A percentile compares a stretch with the other conserved stretches of the same genome.
phyloP scores from a whole-genome alignment of 208 protist species.

The Acanthamoeba lenticulata region DNA sequence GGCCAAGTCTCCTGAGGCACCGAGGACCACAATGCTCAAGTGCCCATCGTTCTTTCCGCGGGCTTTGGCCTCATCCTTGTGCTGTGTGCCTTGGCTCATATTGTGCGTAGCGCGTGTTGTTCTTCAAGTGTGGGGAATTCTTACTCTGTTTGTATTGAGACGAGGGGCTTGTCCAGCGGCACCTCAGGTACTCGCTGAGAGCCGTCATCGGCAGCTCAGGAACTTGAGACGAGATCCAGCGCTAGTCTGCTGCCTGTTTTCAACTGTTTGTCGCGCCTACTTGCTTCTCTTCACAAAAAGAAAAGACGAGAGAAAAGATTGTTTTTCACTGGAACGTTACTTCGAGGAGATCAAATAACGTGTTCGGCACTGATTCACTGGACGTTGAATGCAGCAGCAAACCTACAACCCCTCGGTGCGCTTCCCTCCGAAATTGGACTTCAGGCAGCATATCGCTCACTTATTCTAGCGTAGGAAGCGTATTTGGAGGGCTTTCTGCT shows the following conservation, averaged over 20 bases:
- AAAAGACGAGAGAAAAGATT: no score
- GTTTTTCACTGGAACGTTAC: no score
- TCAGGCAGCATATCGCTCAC: no score
- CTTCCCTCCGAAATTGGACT: no score
- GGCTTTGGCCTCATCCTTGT: background rate
- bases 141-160: background rate
- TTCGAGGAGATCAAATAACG: background rate
- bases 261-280: background rate
- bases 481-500: background rate
- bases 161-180: background rate
- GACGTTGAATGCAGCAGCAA: background rate
- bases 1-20: conserved; percentile 73
- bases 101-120: background rate
- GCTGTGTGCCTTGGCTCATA: background rate
- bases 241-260: background rate
- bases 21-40: background rate
- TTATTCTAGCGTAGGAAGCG: background rate
- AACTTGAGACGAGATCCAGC: background rate
- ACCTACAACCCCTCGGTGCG: background rate
- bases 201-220: background rate
- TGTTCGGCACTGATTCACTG: no score
- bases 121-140: background rate
- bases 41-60: background rate
- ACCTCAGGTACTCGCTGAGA: no score
- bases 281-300: background rate